phyloP scores from a whole-genome alignment of 1,284 basidiomycete genomes.

The Ceratobasidium sp. region DNA sequence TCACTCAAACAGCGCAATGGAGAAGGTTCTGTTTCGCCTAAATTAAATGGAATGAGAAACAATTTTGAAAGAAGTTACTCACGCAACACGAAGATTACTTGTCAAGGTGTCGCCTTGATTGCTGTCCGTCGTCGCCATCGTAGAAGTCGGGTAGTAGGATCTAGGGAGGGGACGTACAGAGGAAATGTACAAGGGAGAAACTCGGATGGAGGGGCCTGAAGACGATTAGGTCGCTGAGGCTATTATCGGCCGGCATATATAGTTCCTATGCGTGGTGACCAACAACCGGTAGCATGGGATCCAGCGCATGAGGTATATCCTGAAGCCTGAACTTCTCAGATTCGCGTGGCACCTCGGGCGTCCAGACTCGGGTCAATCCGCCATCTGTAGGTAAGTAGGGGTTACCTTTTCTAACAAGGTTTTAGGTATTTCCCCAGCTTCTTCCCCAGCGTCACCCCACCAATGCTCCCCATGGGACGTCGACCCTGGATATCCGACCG shows the following conservation, averaged over 20 bases:
- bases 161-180: background rate
- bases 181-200: constrained; percentile 12
- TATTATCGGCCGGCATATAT: constrained; percentile 19
- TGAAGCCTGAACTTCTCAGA: constrained; percentile 17
- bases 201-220: background rate
- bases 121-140: constrained; percentile 5
- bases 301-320: constrained; percentile 16
- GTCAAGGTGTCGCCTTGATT: constrained; percentile 21
- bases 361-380: constrained; percentile 24
- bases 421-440: background rate
- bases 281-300: constrained; percentile 2
- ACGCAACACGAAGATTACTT: constrained; percentile 33
- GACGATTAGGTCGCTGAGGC: background rate
- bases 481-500: background rate
- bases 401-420: background rate
- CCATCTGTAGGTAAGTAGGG: background rate
- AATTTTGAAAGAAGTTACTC: background rate
- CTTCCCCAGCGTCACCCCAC: constrained; percentile 4
- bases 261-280: constrained; percentile 3
- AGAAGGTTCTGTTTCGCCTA: constrained; percentile 16
- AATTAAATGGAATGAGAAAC: background rate
- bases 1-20: constrained; percentile 37
- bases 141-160: background rate
- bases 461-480: background rate
- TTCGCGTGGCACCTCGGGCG: constrained; percentile 18